Evolutionary conservation across 495 filamentous ascomycete genomes (phyloP).

Genomic region (Aspergillus olivimuriae): DNA sequence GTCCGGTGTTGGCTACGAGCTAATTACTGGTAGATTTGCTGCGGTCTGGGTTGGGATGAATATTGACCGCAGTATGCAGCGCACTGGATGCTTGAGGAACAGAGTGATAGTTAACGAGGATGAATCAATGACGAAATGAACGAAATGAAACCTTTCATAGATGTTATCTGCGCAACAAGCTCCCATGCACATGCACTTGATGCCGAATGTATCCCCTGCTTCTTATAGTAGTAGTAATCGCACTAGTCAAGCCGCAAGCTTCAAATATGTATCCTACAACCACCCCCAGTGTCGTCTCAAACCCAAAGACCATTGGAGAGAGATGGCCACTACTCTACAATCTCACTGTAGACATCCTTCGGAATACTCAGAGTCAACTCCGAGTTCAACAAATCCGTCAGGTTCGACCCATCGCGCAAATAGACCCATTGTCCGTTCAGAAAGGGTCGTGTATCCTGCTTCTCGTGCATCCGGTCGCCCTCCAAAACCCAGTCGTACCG

Average conservation of each 20-base stretch:
- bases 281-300: neutral
- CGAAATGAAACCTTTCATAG: neutral
- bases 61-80: too few relatives aligned
- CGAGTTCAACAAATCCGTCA: conserved; percentile 61
- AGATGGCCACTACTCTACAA: conserved; percentile 11
- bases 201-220: neutral
- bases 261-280: conserved; percentile 2
- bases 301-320: neutral
- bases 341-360: conserved; percentile 34
- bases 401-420: conserved; percentile 66
- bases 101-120: too few relatives aligned
- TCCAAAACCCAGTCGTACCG: conserved; percentile 78
- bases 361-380: conserved; percentile 52
- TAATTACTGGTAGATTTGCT: too few relatives aligned
- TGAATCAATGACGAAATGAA: neutral
- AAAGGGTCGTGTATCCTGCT: conserved; percentile 58
- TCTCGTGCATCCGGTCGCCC: conserved; percentile 64
- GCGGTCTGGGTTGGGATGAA: too few relatives aligned
- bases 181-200: neutral
- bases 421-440: conserved; percentile 70
- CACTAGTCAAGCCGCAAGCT: too few relatives aligned
- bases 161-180: conserved; percentile 10
- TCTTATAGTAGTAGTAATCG: too few relatives aligned
- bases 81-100: too few relatives aligned
- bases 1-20: too few relatives aligned